Evolutionary conservation across 306 rosid species (phyloP).

Genomic region (Bauhinia variegata): DNA sequence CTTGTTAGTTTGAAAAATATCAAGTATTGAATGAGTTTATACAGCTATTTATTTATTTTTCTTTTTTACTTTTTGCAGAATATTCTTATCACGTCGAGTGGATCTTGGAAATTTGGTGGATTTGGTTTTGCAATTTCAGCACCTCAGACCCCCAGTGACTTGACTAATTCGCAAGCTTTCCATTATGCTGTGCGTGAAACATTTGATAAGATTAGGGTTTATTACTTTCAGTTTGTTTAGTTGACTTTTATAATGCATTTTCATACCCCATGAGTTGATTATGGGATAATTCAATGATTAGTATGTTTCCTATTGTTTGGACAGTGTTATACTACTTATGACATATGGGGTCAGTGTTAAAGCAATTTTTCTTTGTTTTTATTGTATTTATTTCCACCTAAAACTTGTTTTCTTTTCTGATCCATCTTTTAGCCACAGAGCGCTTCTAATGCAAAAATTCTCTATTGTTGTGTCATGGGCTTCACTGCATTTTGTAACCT

Average conservation of each 20-base stretch:
- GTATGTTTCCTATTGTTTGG: not conserved
- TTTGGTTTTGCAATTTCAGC: conserved; percentile 87
- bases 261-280: conserved; percentile 1
- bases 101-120: conserved; percentile 99
- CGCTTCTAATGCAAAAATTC: conserved; percentile 13
- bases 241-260: conserved; percentile 20
- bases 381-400: conserved; percentile 22
- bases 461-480: conserved; percentile 2
- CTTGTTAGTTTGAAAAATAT: conserved; percentile 1
- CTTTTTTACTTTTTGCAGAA: conserved; percentile 58
- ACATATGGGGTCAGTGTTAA: not conserved
- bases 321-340: conserved; percentile 5
- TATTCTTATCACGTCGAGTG: conserved; percentile 89
- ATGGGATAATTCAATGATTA: not conserved
- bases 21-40: conserved; percentile 27
- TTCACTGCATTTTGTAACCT: conserved; percentile 17
- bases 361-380: conserved; percentile 17
- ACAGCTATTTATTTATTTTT: conserved; percentile 22
- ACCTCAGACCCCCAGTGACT: conserved; percentile 62
- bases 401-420: not conserved
- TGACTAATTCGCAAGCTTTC: conserved; percentile 66
- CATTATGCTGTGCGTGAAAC: conserved; percentile 84
- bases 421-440: conserved; percentile 20
- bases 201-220: conserved; percentile 31
- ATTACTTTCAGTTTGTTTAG: conserved; percentile 17